Base-by-base conservation (phyloP, 352 stramenopile genomes). In the Globisporangium iwayamae region DNA sequence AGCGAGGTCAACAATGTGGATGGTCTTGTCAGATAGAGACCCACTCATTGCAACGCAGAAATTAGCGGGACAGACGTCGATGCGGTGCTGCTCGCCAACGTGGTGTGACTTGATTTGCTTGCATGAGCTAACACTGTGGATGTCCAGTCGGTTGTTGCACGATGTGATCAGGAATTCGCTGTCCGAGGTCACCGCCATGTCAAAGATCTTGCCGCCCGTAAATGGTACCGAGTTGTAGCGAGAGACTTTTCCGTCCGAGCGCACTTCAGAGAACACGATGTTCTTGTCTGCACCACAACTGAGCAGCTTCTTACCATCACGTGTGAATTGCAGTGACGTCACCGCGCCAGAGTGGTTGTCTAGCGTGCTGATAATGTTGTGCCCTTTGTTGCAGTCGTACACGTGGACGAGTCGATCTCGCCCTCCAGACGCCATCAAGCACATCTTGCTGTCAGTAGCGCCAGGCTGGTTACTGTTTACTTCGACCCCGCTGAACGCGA, bases 1-100 rank as follows among this genome's bases (percentile, higher is more conserved):
- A 13, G 76, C 73, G 22, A 97, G 74, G 51, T 97, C 90, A 2
- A 96, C 69, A 1, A 98, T 48, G n/a, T 90, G 75, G 47, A 98
- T 92, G 18, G 68, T 89, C 68, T 90, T 96, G 54, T 97, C 89
- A 10, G 85, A 81, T 4, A 84, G 46, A 2, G 88, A 95, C 1
- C 84, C 85, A 53, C 89, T 92, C 63, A 96, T 80, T 8, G 88
- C 94, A 9, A 92, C 79, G 56, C 81, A 91, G 20, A 73, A 87
- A 30, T 79, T 82, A 14, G 74, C 84, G 0, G 86, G 83, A 47
- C 84, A 90, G 51, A 93, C 60, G 22, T 76, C 83, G 43, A 92
- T 68, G 18, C 77, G 84, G 34, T 90, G 81, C 48, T 93, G 84
- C 53, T 94, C 88, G 14, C 83, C 86, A 3, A 92, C 74, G 18